phyloP scores from a whole-genome alignment of 1,139 yeast species.

The Diutina siamensis region DNA sequence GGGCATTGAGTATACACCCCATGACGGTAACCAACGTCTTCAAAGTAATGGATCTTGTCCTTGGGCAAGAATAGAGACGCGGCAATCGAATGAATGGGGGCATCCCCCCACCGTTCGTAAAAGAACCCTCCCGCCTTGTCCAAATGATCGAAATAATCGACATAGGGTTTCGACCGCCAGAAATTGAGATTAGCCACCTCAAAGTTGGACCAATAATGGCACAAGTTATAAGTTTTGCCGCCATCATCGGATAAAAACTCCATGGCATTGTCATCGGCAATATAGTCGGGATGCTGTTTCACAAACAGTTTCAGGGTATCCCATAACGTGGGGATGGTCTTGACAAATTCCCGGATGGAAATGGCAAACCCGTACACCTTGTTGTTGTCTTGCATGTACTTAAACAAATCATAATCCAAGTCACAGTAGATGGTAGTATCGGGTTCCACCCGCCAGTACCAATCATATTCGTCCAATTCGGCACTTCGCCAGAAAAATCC shows the following conservation, averaged over 20 bases:
- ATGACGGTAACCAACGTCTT: conserved; percentile 76
- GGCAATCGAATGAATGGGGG: conserved; percentile 82
- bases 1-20: conserved; percentile 75
- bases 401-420: conserved; percentile 71
- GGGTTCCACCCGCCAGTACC: conserved; percentile 95
- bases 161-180: conserved; percentile 65
- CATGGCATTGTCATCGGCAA: conserved; percentile 57
- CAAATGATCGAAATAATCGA: conserved; percentile 54
- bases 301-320: conserved; percentile 59
- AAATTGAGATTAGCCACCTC: conserved; percentile 67
- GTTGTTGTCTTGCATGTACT: conserved; percentile 64
- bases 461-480: conserved; percentile 59
- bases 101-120: conserved; percentile 92
- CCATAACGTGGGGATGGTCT: conserved; percentile 79
- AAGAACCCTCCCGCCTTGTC: conserved; percentile 80
- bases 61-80: conserved; percentile 64
- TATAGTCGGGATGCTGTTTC: conserved; percentile 49
- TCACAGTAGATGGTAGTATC: conserved; percentile 71
- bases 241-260: conserved; percentile 62
- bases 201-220: conserved; percentile 86
- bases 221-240: conserved; percentile 59
- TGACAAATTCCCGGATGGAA: conserved; percentile 72
- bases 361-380: conserved; percentile 73
- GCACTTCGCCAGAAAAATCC: conserved; percentile 83
- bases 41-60: conserved; percentile 63